Conservation (phyloP, 352 stramenopile genomes). For the Blastocystis sp. region DNA sequence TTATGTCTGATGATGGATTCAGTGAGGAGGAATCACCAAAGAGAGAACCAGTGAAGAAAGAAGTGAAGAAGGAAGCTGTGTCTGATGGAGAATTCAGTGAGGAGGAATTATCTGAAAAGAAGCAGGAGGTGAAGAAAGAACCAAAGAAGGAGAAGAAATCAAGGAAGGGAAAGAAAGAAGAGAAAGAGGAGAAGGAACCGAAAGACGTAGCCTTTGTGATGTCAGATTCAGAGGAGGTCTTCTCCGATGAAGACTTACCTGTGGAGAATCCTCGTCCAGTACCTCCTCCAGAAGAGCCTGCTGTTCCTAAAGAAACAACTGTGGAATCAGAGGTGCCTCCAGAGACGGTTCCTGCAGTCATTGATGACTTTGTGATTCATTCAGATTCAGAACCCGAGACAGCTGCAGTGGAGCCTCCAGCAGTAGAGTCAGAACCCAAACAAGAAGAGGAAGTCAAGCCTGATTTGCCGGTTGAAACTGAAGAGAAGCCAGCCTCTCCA, state of each 20-base stretch:
- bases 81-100: not conserved
- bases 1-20: not conserved
- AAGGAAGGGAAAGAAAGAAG: not conserved
- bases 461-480: too few relatives aligned
- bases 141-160: conserved; percentile 1
- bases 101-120: not conserved
- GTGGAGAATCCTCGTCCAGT: not conserved
- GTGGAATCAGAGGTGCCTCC: not conserved
- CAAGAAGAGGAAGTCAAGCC: not conserved
- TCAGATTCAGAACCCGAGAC: not conserved
- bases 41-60: not conserved
- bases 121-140: not conserved
- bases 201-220: not conserved
- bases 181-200: not conserved
- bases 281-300: not conserved
- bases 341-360: not conserved
- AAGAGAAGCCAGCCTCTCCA: not conserved
- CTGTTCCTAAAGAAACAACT: not conserved
- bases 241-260: not conserved
- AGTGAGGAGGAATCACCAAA: not conserved
- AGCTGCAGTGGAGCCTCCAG: not conserved
- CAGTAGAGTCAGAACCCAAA: not conserved
- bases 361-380: not conserved
- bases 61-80: conserved; percentile 53
- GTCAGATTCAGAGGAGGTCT: conserved; percentile 2